phyloP scores from a whole-genome alignment of 352 stramenopile species.

The Phytopythium oedochilum region DNA sequence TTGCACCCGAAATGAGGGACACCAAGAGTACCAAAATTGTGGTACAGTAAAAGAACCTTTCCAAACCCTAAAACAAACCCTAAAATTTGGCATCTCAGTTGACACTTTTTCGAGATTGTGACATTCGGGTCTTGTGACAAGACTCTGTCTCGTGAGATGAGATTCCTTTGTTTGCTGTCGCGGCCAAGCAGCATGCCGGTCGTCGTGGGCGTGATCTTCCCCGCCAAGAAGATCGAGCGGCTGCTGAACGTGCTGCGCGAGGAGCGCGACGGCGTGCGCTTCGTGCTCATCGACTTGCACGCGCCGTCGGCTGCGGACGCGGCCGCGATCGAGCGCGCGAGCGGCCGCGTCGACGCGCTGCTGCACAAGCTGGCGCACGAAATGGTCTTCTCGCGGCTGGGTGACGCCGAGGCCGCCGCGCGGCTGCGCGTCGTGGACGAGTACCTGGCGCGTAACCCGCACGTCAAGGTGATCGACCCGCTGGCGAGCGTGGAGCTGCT shows the following conservation, averaged over 20 bases:
- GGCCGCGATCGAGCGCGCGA: constrained; percentile 29
- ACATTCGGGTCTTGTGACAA: too few relatives aligned
- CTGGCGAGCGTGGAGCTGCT: constrained; percentile 64
- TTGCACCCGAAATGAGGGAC: too few relatives aligned
- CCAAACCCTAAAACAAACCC: too few relatives aligned
- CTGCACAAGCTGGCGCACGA: constrained; percentile 84
- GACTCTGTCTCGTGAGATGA: too few relatives aligned
- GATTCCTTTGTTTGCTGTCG: too few relatives aligned
- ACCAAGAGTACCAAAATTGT: too few relatives aligned
- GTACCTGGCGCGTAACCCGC: constrained; percentile 33
- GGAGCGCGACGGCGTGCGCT: constrained; percentile 42
- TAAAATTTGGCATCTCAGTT: too few relatives aligned
- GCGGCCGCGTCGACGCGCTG: constrained; percentile 53
- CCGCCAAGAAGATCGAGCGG: constrained; percentile 77
- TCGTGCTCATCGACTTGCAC: constrained; percentile 74
- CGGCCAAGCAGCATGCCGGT: constrained; percentile 29
- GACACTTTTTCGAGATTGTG: too few relatives aligned
- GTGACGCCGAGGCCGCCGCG: constrained; percentile 31
- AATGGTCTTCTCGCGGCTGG: constrained; percentile 68
- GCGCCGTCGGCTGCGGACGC: constrained; percentile 19
- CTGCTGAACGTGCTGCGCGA: constrained; percentile 58
- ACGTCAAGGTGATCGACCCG: constrained; percentile 58
- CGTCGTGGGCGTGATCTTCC: constrained; percentile 75
- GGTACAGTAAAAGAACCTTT: too few relatives aligned
- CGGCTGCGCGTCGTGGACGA: constrained; percentile 54